These are phyloP conservation scores for Lachnellula subtilissima DNA, from an alignment of 2,329 filamentous ascomycete species.

Conservation along the genomic window DNA sequence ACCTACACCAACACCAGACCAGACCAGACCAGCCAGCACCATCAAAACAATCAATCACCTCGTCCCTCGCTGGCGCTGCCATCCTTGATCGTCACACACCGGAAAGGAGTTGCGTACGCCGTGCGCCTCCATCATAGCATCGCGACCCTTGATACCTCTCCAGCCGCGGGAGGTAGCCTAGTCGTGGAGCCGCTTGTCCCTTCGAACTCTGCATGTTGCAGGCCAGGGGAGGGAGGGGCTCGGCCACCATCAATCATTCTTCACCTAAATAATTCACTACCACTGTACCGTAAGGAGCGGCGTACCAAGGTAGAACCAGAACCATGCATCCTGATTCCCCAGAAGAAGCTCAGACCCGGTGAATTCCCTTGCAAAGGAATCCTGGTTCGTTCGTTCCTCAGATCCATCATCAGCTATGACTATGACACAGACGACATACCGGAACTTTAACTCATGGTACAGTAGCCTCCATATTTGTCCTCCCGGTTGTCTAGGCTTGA, in stretches of 20 bases:
- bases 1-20: not conserved
- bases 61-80: not conserved
- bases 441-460: constrained; percentile 28
- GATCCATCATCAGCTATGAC: constrained; percentile 30
- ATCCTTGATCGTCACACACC: constrained; percentile 24
- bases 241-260: constrained; percentile 4
- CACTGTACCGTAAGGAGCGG: no score
- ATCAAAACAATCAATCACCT: not conserved
- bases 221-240: constrained; percentile 18
- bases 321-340: constrained; percentile 22
- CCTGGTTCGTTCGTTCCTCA: constrained; percentile 23
- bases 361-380: constrained; percentile 19
- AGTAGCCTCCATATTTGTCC: constrained; percentile 26
- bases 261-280: not conserved
- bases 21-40: not conserved
- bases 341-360: constrained; percentile 31
- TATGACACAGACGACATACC: constrained; percentile 34
- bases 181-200: constrained; percentile 22
- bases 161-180: constrained; percentile 25
- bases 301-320: not conserved
- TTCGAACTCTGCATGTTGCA: constrained; percentile 23
- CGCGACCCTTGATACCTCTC: constrained; percentile 17
- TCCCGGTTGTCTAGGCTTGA: constrained; percentile 29
- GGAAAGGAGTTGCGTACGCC: constrained; percentile 6
- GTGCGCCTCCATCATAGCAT: constrained; percentile 7